phyloP scores from a whole-genome alignment of 495 filamentous ascomycete species.

The Penicillium alfredii region DNA sequence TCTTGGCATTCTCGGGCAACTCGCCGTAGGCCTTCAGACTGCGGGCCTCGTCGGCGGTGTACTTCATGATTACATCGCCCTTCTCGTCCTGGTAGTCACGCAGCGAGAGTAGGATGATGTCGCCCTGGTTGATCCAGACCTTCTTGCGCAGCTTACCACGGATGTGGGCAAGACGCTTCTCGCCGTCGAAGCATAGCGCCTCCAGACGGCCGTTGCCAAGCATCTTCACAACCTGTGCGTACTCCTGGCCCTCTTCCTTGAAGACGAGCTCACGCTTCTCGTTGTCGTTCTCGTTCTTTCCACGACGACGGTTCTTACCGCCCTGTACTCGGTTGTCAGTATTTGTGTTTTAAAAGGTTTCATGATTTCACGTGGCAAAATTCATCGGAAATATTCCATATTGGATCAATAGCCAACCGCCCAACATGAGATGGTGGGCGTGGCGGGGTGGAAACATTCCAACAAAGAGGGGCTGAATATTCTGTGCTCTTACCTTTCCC shows the following conservation, averaged over 20 bases:
- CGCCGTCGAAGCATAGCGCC: constrained; percentile 94
- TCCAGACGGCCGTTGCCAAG: constrained; percentile 95
- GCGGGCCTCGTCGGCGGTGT: constrained; percentile 94
- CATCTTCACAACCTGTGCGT: constrained; percentile 98
- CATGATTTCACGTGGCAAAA: no score
- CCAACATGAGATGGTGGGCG: constrained; percentile 4
- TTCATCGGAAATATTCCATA: no score
- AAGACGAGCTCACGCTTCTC: constrained; percentile 98
- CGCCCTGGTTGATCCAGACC: constrained; percentile 98
- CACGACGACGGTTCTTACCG: constrained; percentile 96
- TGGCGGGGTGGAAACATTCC: constrained; percentile 21
- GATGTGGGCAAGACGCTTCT: constrained; percentile 50
- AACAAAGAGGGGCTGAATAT: constrained; percentile 27
- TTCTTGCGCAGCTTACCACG: constrained; percentile 96
- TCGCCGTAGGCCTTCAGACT: constrained; percentile 94
- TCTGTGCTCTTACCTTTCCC: constrained; percentile 70
- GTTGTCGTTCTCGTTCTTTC: constrained; percentile 99
- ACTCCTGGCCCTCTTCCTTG: constrained; percentile 99
- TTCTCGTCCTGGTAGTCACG: constrained; percentile 99
- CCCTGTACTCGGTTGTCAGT: constrained; percentile 54
- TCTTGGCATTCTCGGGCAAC: constrained; percentile 95
- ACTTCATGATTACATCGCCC: constrained; percentile 98
- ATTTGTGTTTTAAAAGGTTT: constrained; percentile 8
- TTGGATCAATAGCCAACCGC: no score
- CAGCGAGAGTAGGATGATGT: constrained; percentile 94